Evolutionary conservation across 2,329 filamentous ascomycete genomes (phyloP).

Genomic region (Stemphylium vesicarium): DNA sequence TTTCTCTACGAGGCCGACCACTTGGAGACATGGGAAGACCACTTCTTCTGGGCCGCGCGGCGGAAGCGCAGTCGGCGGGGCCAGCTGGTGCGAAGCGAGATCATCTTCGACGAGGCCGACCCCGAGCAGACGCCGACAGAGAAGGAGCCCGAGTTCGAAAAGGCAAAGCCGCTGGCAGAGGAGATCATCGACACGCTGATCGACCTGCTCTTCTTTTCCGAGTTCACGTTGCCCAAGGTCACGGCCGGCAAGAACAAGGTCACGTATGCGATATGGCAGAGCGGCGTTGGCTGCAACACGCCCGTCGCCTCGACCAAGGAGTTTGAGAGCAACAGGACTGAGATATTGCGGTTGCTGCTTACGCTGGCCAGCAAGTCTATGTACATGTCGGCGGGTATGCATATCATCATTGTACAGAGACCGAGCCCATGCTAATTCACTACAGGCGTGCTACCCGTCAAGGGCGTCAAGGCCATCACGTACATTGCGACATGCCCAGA

Average conservation of each 20-base stretch:
- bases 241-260: conserved; percentile 78
- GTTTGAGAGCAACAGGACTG: conserved; percentile 89
- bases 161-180: conserved; percentile 86
- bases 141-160: conserved; percentile 71
- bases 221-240: conserved; percentile 81
- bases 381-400: conserved; percentile 78
- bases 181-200: conserved; percentile 89
- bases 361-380: conserved; percentile 89
- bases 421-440: background rate
- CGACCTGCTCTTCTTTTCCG: conserved; percentile 89
- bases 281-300: conserved; percentile 92
- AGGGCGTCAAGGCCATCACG: conserved; percentile 82
- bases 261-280: conserved; percentile 96
- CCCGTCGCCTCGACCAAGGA: conserved; percentile 88
- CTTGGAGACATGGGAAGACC: conserved; percentile 83
- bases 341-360: conserved; percentile 84
- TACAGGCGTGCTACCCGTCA: conserved; percentile 69
- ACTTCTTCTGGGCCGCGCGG: conserved; percentile 86
- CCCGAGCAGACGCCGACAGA: conserved; percentile 56
- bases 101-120: conserved; percentile 81
- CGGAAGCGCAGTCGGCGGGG: conserved; percentile 63
- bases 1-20: conserved; percentile 91
- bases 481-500: conserved; percentile 88
- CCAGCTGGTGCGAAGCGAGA: conserved; percentile 64
- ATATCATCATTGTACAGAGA: background rate